These are phyloP conservation scores for Komagataella ulmi DNA, from an alignment of 805 yeast genomes.

Conservation along the genomic window DNA sequence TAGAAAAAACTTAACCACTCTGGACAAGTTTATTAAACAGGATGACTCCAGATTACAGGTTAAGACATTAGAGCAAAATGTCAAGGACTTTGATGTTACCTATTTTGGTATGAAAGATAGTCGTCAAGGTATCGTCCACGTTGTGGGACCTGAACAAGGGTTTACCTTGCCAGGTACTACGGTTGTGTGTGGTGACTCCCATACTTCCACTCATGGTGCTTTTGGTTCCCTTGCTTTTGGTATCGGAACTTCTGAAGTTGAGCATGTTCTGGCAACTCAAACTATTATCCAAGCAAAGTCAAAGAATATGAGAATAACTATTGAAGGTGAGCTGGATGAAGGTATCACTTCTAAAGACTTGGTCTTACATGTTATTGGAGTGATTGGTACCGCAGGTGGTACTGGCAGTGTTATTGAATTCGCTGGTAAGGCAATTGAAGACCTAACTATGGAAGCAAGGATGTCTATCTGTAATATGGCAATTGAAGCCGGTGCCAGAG, in stretches of 20 bases:
- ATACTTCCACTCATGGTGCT: constrained; percentile 98
- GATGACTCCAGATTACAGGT: constrained; percentile 90
- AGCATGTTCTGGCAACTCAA: constrained; percentile 97
- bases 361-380: constrained; percentile 87
- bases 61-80: constrained; percentile 84
- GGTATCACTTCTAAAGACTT: constrained; percentile 96
- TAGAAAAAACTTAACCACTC: constrained; percentile 62
- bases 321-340: constrained; percentile 70
- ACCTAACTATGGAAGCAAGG: constrained; percentile 90
- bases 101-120: constrained; percentile 90
- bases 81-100: constrained; percentile 76
- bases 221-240: constrained; percentile 97
- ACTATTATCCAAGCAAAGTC: constrained; percentile 90
- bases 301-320: constrained; percentile 84
- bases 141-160: constrained; percentile 98
- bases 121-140: constrained; percentile 97
- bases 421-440: constrained; percentile 89
- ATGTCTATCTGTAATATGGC: constrained; percentile 99
- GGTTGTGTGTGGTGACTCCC: constrained; percentile 98
- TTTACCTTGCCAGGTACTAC: constrained; percentile 98
- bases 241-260: constrained; percentile 98
- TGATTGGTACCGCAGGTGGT: constrained; percentile 99
- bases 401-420: constrained; percentile 95
- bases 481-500: constrained; percentile 98
- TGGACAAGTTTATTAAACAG: constrained; percentile 74